These are phyloP conservation scores for Aspergillus vadensis DNA, from an alignment of 2,329 filamentous ascomycete species.

Conservation along the genomic window DNA sequence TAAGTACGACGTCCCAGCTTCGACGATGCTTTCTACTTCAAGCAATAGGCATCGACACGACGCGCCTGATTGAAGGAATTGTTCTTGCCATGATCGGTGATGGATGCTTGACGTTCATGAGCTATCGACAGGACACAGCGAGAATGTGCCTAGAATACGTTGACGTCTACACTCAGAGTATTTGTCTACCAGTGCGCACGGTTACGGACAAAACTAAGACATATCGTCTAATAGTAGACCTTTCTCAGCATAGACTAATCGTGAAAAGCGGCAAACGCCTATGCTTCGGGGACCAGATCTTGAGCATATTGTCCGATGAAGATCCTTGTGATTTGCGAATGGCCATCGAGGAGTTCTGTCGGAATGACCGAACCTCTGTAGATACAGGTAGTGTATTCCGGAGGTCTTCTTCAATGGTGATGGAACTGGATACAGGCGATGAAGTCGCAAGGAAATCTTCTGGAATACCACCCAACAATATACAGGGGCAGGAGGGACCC, in stretches of 20 bases:
- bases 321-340: conserved; percentile 14
- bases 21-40: conserved; percentile 11
- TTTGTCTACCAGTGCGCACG: not conserved
- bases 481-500: not conserved
- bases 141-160: conserved; percentile 9
- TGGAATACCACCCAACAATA: not conserved
- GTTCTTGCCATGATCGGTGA: conserved; percentile 10
- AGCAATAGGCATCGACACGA: conserved; percentile 4
- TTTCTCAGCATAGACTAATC: conserved; percentile 5
- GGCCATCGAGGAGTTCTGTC: conserved; percentile 3
- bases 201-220: not conserved
- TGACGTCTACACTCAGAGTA: conserved; percentile 9
- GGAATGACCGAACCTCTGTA: not conserved
- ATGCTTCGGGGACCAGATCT: not conserved
- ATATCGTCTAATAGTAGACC: conserved; percentile 6
- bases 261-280: conserved; percentile 14
- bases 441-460: conserved; percentile 12
- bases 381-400: not conserved
- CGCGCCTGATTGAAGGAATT: not conserved
- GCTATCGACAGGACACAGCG: not conserved
- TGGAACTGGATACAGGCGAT: conserved; percentile 18
- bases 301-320: conserved; percentile 13
- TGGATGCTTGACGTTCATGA: conserved; percentile 13
- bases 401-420: conserved; percentile 18
- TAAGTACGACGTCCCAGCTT: too few species aligned